Conservation (phyloP, 2,329 filamentous ascomycete genomes). For the Thelonectria rubi region DNA sequence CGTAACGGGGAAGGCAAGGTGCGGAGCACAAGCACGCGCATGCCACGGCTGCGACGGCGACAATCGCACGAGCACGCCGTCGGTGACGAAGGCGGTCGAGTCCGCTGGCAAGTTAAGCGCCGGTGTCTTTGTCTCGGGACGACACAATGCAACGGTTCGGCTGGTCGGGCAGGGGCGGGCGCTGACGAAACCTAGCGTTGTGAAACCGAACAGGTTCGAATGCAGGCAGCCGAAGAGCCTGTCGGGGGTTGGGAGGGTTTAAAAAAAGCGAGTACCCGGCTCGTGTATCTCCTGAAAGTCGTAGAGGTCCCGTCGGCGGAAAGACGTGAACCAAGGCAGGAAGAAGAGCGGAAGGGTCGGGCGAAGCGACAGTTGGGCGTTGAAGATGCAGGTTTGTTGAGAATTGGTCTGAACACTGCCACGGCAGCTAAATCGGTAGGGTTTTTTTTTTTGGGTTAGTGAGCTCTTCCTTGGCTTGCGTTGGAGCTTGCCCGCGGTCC, state of each 20-base stretch:
- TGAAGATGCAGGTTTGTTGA: slow-evolving; percentile 4
- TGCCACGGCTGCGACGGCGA: background rate
- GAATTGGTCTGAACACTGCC: slow-evolving; percentile 15
- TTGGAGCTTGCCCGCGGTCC: background rate
- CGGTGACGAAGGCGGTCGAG: background rate
- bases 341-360: background rate
- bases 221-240: background rate
- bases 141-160: slow-evolving; percentile 11
- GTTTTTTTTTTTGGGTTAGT: background rate
- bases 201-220: background rate
- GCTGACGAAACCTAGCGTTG: background rate
- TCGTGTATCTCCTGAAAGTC: background rate
- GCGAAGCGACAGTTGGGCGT: too few species aligned
- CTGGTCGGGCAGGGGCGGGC: background rate
- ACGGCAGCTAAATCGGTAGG: slow-evolving; percentile 1
- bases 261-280: background rate
- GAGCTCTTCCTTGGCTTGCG: background rate
- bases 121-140: background rate
- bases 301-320: background rate
- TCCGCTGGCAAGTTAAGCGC: background rate
- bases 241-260: background rate
- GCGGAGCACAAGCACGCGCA: background rate
- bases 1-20: background rate
- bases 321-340: slow-evolving; percentile 4
- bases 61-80: background rate